phyloP scores from a whole-genome alignment of 306 rosid genomes.

The Vigna mungo region DNA sequence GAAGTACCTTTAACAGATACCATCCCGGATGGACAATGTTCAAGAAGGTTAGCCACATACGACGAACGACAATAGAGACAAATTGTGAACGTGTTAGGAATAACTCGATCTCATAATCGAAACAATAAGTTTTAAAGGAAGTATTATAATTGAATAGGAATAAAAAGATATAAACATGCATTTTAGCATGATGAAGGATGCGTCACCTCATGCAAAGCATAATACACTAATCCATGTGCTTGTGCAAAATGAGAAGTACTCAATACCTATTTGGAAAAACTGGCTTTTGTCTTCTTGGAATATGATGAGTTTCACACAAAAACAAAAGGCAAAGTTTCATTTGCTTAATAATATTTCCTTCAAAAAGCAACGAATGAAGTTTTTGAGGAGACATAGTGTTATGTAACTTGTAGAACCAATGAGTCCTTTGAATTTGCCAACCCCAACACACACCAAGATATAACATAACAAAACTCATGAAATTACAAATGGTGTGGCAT shows the following conservation, averaged over 20 bases:
- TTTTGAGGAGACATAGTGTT: slow-evolving; percentile 32
- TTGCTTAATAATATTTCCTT: slow-evolving; percentile 39
- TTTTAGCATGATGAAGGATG: slow-evolving; percentile 1
- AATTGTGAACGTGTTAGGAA: too few relatives aligned
- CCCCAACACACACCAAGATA: slow-evolving; percentile 10
- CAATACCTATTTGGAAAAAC: slow-evolving; percentile 37
- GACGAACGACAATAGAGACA: too few relatives aligned
- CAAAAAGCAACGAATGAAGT: slow-evolving; percentile 36
- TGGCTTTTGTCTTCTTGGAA: slow-evolving; percentile 47
- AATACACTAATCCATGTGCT: slow-evolving; percentile 39
- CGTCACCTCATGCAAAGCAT: slow-evolving; percentile 39
- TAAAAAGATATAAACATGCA: not conserved
- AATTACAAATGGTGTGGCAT: slow-evolving; percentile 29
- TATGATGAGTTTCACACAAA: slow-evolving; percentile 42
- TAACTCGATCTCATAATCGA: too few relatives aligned
- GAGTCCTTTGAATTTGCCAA: slow-evolving; percentile 38
- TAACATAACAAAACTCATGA: not conserved
- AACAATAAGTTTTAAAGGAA: too few relatives aligned
- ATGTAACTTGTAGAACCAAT: slow-evolving; percentile 50
- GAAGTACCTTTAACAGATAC: too few relatives aligned
- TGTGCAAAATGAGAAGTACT: slow-evolving; percentile 15
- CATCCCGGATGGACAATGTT: too few relatives aligned
- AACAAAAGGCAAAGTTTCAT: slow-evolving; percentile 44
- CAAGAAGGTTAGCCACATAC: too few relatives aligned
- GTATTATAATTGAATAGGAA: not conserved